Percentiles rank a stretch among this genome's conserved stretches.
Evolutionary conservation across 1,139 yeast species (phyloP).

Genomic region (Lodderomyces parapsilosis): DNA sequence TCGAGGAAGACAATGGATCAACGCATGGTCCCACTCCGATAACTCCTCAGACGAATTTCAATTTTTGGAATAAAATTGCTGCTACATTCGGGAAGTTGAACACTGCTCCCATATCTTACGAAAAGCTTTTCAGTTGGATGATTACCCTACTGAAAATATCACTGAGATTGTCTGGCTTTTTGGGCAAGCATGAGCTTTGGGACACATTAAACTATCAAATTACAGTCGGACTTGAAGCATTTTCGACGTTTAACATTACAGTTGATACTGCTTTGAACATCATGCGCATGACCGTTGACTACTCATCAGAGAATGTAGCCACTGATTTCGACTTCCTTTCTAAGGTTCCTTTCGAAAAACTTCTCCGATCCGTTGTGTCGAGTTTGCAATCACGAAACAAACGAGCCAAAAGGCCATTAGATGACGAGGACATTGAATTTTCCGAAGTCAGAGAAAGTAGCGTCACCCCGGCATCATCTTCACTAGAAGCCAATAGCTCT

Average conservation of each 20-base stretch:
- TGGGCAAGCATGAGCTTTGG: not conserved
- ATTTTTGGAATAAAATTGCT: conserved; percentile 8
- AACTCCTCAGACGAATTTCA: not conserved
- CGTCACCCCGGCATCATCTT: conserved; percentile 8
- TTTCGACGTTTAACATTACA: conserved; percentile 6
- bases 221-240: conserved; percentile 10
- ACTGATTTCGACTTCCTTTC: not conserved
- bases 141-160: conserved; percentile 8
- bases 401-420: conserved; percentile 3
- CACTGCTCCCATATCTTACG: conserved; percentile 4
- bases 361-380: conserved; percentile 3
- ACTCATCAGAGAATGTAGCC: not conserved
- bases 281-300: conserved; percentile 4
- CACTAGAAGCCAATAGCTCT: not conserved
- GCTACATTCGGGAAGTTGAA: conserved; percentile 10
- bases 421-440: conserved; percentile 12
- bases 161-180: not conserved
- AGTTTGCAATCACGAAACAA: not conserved
- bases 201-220: conserved; percentile 11
- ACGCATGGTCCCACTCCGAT: not conserved
- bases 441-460: conserved; percentile 12
- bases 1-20: not conserved
- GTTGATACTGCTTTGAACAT: conserved; percentile 8
- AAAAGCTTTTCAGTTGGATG: conserved; percentile 12
- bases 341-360: conserved; percentile 7